A percentile compares a stretch with the other conserved stretches of the same genome.
Conservation (phyloP, 2,329 filamentous ascomycete genomes). For the Aspergillus felis region DNA sequence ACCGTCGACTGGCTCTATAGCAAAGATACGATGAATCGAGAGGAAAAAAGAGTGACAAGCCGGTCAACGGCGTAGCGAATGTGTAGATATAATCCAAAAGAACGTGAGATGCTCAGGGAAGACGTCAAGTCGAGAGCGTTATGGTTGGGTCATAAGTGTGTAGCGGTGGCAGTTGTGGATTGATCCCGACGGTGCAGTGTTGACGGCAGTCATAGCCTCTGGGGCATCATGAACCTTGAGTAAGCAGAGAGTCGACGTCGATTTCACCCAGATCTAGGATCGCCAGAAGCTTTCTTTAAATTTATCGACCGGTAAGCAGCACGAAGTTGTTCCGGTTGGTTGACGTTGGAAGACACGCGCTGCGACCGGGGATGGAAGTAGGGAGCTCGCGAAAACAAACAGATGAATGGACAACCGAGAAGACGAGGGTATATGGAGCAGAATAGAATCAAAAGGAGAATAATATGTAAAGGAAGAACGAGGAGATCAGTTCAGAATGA, state of each 20-base stretch:
- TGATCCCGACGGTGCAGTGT: constrained; percentile 8
- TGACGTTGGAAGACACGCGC: constrained; percentile 18
- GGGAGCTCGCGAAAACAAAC: background rate
- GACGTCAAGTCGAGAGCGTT: constrained; percentile 36
- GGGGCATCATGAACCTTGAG: constrained; percentile 10
- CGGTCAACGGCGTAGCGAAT: constrained; percentile 28
- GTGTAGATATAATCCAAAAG: constrained; percentile 17
- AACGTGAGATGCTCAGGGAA: constrained; percentile 26
- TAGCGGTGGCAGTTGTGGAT: constrained; percentile 17
- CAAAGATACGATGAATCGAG: background rate
- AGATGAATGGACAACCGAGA: background rate
- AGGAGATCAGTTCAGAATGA: constrained; percentile 2
- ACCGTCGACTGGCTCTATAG: constrained; percentile 1
- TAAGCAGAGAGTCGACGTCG: constrained; percentile 7
- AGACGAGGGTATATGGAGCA: background rate
- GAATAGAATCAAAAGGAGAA: background rate
- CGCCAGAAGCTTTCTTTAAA: constrained; percentile 2
- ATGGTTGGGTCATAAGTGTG: constrained; percentile 24
- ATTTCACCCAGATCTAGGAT: constrained; percentile 10
- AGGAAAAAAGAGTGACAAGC: constrained; percentile 22
- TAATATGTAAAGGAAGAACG: constrained; percentile 1
- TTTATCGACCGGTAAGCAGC: background rate
- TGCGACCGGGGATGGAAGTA: background rate
- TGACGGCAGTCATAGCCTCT: constrained; percentile 22
- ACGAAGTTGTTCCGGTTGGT: background rate